phyloP scores from a whole-genome alignment of 305 asterid genomes.

The Galium porrigens region DNA sequence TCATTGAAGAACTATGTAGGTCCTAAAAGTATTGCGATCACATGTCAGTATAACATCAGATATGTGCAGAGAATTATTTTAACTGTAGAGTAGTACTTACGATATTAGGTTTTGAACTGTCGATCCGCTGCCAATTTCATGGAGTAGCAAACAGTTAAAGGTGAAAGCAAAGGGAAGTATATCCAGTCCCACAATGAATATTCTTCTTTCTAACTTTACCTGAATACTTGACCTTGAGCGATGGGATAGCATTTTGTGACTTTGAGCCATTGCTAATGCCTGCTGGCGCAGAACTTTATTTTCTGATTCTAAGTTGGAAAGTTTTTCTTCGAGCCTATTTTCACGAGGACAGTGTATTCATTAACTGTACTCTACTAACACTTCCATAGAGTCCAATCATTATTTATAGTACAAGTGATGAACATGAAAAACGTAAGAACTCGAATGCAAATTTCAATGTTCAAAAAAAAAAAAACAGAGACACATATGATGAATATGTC shows the following conservation, averaged over 20 bases:
- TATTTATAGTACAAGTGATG: conserved; percentile 12
- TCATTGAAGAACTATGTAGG: conserved; percentile 69
- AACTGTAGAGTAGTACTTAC: conserved; percentile 37
- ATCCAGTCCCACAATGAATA: conserved; percentile 15
- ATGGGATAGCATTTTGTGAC: conserved; percentile 49
- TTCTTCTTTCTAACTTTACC: conserved; percentile 31
- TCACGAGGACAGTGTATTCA: conserved; percentile 23
- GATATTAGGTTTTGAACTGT: conserved; percentile 41
- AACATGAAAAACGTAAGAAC: neutral
- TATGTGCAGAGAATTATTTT: neutral
- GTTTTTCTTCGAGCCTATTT: conserved; percentile 77
- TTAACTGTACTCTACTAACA: conserved; percentile 19
- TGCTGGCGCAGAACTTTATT: conserved; percentile 97
- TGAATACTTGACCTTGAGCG: conserved; percentile 82
- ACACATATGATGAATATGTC: neutral
- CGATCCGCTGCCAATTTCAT: conserved; percentile 45
- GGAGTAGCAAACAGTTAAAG: conserved; percentile 16
- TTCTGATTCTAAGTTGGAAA: conserved; percentile 80
- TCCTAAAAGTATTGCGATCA: conserved; percentile 38
- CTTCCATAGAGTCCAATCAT: conserved; percentile 7
- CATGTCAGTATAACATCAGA: neutral
- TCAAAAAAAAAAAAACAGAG: neutral
- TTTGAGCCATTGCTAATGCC: conserved; percentile 94
- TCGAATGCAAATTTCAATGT: neutral
- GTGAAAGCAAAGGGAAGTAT: conserved; percentile 20